phyloP scores from a whole-genome alignment of 1,139 yeast genomes.

The Yarrowia galli region DNA sequence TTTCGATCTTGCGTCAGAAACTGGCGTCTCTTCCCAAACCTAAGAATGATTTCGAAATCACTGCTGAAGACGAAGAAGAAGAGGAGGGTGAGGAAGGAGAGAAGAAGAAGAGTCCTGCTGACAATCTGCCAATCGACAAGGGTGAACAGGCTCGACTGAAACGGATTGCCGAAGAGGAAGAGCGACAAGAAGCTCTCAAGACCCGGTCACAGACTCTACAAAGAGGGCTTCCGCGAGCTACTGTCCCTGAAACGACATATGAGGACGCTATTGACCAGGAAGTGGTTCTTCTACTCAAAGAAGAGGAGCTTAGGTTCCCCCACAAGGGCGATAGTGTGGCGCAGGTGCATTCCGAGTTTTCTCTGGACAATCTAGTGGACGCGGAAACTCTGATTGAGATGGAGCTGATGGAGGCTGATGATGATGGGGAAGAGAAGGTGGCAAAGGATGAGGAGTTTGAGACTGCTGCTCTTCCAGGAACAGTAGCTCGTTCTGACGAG shows the following conservation, averaged over 20 bases:
- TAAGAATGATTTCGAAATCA: constrained; percentile 64
- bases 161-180: constrained; percentile 44
- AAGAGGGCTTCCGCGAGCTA: constrained; percentile 55
- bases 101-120: constrained; percentile 51
- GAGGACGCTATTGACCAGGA: constrained; percentile 5
- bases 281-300: constrained; percentile 49
- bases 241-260: not conserved
- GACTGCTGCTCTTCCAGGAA: not conserved
- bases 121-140: constrained; percentile 56
- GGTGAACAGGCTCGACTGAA: constrained; percentile 47
- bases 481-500: not conserved
- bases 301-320: constrained; percentile 54
- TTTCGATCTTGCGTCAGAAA: constrained; percentile 46
- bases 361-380: constrained; percentile 38
- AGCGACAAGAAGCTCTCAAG: constrained; percentile 40
- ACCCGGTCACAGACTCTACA: constrained; percentile 62
- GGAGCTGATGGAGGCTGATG: constrained; percentile 52
- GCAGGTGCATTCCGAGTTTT: constrained; percentile 45
- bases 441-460: constrained; percentile 39
- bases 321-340: constrained; percentile 59
- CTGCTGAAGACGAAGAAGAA: constrained; percentile 51
- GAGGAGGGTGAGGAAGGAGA: constrained; percentile 44
- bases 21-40: constrained; percentile 61
- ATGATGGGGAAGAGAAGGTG: constrained; percentile 40
- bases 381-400: constrained; percentile 52